Conservation (phyloP, 192 early-diverging fungal species). For the Podila horticola region DNA sequence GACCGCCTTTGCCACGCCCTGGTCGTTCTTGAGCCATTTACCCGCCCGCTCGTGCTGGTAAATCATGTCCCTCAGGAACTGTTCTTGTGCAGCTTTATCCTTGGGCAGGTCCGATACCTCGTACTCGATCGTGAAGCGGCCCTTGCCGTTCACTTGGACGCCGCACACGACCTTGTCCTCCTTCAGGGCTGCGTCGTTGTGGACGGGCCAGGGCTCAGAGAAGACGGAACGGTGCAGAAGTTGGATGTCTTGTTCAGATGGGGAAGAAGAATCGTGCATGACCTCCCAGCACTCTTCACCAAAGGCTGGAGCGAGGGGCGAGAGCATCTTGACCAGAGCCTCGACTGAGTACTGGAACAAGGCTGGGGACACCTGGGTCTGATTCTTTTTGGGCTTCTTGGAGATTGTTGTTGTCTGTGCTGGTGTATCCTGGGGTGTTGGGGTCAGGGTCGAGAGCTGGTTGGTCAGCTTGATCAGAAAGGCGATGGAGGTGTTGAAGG, state of each 20-base stretch:
- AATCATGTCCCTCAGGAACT: constrained; percentile 56
- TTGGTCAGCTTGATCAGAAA: constrained; percentile 85
- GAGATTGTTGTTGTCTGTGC: background rate
- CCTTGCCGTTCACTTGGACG: constrained; percentile 80
- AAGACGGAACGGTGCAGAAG: constrained; percentile 53
- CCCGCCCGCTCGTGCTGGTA: constrained; percentile 47
- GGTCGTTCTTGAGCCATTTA: constrained; percentile 66
- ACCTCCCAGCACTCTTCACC: constrained; percentile 80
- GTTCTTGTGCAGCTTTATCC: constrained; percentile 40
- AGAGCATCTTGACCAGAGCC: constrained; percentile 73
- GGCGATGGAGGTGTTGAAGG: constrained; percentile 88
- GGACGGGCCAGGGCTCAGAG: constrained; percentile 64
- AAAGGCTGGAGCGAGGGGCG: constrained; percentile 78
- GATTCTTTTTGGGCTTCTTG: constrained; percentile 7
- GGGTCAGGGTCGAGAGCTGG: constrained; percentile 38
- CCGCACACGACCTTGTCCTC: constrained; percentile 61
- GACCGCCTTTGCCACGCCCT: constrained; percentile 35
- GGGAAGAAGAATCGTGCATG: constrained; percentile 11
- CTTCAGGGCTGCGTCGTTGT: constrained; percentile 62
- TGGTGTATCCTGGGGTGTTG: background rate
- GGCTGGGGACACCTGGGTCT: constrained; percentile 45
- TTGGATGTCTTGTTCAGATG: background rate
- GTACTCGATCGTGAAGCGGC: constrained; percentile 68
- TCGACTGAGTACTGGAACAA: constrained; percentile 63
- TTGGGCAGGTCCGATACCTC: constrained; percentile 27